Percentiles rank a stretch among this genome's conserved stretches.
phyloP scores from a whole-genome alignment of 192 early-diverging fungal species.

The Funneliformis mosseae region DNA sequence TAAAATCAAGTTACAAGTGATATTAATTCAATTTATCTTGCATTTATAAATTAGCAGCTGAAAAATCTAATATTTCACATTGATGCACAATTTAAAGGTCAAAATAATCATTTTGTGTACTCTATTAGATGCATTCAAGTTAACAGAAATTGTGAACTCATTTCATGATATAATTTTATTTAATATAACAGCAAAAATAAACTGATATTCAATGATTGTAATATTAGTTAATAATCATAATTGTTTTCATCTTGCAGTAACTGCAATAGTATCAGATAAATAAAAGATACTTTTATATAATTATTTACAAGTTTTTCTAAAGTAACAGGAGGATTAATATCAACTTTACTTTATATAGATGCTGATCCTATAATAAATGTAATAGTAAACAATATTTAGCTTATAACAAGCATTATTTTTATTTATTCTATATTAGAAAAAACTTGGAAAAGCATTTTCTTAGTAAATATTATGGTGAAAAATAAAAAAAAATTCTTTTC shows the following conservation, averaged over 20 bases:
- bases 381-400: background rate
- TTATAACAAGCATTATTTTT: background rate
- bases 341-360: slow-evolving; percentile 10
- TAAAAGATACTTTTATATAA: no score
- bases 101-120: no score
- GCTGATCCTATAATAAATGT: slow-evolving; percentile 1
- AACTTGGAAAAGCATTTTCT: no score
- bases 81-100: background rate
- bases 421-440: no score
- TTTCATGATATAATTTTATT: slow-evolving; percentile 3
- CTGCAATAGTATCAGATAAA: no score
- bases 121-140: slow-evolving; percentile 5
- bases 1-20: no score
- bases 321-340: slow-evolving; percentile 7
- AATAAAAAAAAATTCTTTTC: no score
- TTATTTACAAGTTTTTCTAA: background rate
- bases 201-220: background rate
- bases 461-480: no score
- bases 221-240: background rate
- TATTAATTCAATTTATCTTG: background rate
- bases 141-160: background rate
- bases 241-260: background rate
- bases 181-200: slow-evolving; percentile 5
- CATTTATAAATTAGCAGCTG: background rate
- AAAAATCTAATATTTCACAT: background rate